phyloP scores from a whole-genome alignment of 352 stramenopile species.

The Pythium utonaiense region DNA sequence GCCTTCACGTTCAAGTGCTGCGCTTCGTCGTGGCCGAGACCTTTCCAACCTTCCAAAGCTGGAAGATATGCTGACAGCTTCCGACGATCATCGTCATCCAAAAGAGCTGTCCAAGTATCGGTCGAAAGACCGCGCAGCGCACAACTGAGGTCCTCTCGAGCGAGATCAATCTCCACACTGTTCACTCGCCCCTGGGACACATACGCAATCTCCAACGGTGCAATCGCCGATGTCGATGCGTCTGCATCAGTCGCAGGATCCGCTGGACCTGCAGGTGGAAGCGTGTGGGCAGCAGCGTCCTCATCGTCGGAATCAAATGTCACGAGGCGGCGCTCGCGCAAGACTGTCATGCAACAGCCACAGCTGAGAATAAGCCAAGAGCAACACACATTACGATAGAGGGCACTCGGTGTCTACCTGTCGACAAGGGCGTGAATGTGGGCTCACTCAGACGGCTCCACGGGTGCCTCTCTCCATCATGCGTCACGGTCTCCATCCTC shows the following conservation, averaged over 20 bases:
- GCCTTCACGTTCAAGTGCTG: conserved; percentile 8
- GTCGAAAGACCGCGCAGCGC: conserved; percentile 6
- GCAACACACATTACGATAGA: neutral
- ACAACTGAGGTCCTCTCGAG: neutral
- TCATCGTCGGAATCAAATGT: conserved; percentile 21
- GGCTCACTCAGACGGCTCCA: neutral
- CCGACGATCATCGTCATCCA: conserved; percentile 2
- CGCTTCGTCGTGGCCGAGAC: conserved; percentile 4
- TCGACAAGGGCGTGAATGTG: neutral
- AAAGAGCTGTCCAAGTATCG: conserved; percentile 16
- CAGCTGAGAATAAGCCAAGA: neutral
- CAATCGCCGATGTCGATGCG: neutral
- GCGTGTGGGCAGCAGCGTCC: neutral
- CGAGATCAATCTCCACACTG: conserved; percentile 4
- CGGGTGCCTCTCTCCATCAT: neutral
- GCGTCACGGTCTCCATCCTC: neutral
- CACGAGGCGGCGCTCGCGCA: conserved; percentile 8
- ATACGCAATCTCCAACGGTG: conserved; percentile 6
- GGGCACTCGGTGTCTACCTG: neutral
- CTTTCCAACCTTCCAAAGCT: conserved; percentile 6
- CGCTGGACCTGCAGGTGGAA: neutral
- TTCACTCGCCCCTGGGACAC: neutral
- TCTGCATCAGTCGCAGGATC: neutral
- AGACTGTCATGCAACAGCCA: neutral
- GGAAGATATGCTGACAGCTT: conserved; percentile 5